phyloP scores from a whole-genome alignment of 2,329 filamentous ascomycete genomes.

The Xylariales sp. region DNA sequence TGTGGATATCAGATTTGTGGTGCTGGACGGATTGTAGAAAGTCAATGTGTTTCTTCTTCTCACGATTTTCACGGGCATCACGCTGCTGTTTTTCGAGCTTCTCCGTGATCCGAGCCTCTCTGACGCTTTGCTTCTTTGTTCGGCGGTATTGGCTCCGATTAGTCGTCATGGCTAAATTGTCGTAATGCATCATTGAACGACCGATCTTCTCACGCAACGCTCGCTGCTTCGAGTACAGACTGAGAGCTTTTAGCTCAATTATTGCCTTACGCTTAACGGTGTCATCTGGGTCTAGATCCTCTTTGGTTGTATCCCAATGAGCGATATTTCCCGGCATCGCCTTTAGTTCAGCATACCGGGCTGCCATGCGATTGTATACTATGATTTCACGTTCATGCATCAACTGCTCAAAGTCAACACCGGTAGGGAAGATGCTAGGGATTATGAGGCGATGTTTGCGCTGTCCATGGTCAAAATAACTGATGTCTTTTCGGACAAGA shows the following conservation, averaged over 20 bases:
- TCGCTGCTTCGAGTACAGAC: conserved; percentile 88
- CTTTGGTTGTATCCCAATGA: conserved; percentile 84
- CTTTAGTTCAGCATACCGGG: conserved; percentile 86
- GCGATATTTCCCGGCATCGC: conserved; percentile 85
- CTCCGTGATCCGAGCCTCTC: conserved; percentile 96
- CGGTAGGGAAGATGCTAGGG: conserved; percentile 87
- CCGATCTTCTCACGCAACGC: conserved; percentile 87
- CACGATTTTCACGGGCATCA: conserved; percentile 92
- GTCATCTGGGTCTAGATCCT: conserved; percentile 76
- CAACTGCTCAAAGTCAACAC: conserved; percentile 86
- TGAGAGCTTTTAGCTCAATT: conserved; percentile 94
- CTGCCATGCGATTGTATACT: conserved; percentile 88
- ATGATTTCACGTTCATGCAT: conserved; percentile 88
- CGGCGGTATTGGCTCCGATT: conserved; percentile 91
- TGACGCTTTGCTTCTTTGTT: conserved; percentile 96
- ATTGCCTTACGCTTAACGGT: conserved; percentile 87
- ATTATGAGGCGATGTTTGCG: conserved; percentile 83
- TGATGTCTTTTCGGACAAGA: conserved; percentile 70
- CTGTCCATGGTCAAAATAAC: conserved; percentile 81
- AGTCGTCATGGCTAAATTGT: conserved; percentile 96
- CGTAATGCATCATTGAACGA: conserved; percentile 92
- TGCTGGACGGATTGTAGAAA: conserved; percentile 88
- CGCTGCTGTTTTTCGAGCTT: conserved; percentile 99
- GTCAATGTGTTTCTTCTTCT: conserved; percentile 97
- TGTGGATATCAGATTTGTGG: conserved; percentile 82